Percentiles rank a stretch among this genome's conserved stretches.
Conservation (phyloP, 108 stramenopile species). For the Cylindrotheca closterium region DNA sequence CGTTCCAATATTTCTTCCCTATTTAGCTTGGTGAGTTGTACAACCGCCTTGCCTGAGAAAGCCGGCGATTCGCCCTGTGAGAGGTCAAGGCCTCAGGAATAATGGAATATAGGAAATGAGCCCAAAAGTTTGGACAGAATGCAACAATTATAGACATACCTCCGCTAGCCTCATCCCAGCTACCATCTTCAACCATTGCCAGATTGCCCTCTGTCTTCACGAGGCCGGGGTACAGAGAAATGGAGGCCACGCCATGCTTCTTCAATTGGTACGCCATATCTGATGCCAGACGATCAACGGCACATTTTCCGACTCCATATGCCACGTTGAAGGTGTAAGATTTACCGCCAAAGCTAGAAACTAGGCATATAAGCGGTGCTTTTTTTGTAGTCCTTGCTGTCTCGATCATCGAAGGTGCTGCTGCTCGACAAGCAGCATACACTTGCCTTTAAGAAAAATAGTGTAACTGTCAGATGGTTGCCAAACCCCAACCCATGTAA, state of each 20-base stretch:
- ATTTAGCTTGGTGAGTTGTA: slow-evolving; percentile 45
- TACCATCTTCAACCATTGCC: slow-evolving; percentile 54
- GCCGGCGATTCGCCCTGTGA: slow-evolving; percentile 58
- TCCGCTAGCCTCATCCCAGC: slow-evolving; percentile 74
- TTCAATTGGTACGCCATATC: slow-evolving; percentile 81
- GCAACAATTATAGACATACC: no score
- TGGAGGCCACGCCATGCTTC: slow-evolving; percentile 56
- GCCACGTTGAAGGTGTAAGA: slow-evolving; percentile 89
- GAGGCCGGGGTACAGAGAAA: slow-evolving; percentile 84
- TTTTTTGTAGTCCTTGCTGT: slow-evolving; percentile 27
- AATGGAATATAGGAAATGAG: no score
- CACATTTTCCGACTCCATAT: slow-evolving; percentile 91
- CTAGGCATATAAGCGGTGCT: slow-evolving; percentile 58
- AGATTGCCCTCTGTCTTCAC: slow-evolving; percentile 82
- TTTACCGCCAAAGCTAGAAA: slow-evolving; percentile 76
- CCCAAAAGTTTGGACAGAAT: no score
- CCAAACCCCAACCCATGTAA: no score
- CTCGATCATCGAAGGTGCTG: slow-evolving; percentile 67
- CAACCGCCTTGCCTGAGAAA: slow-evolving; percentile 69
- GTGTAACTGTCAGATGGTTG: no score
- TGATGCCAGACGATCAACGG: slow-evolving; percentile 71
- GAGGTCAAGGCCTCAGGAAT: no score
- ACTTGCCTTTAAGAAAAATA: no score
- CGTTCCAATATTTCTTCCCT: slow-evolving; percentile 48
- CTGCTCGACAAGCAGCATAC: slow-evolving; percentile 60